Evolutionary conservation across 768 basidiomycete species (phyloP).

Genomic region (Suillus bovinus): DNA sequence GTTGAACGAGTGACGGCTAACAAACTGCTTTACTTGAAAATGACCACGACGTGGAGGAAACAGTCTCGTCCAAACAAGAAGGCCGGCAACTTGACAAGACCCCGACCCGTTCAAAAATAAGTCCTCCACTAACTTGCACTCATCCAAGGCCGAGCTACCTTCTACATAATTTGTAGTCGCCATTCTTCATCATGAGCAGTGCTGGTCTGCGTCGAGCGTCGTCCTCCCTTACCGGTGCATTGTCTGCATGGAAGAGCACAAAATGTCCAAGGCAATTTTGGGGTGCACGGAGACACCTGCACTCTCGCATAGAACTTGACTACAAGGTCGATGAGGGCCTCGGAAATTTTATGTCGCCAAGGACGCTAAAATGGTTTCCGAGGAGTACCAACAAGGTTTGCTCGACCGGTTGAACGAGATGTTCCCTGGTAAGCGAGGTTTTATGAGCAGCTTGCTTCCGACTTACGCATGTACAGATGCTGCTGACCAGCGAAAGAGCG

Average conservation of each 20-base stretch:
- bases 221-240: constrained; percentile 19
- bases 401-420: constrained; percentile 75
- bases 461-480: constrained; percentile 43
- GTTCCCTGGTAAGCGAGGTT: constrained; percentile 57
- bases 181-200: constrained; percentile 21
- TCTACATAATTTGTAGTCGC: background rate
- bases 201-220: constrained; percentile 23
- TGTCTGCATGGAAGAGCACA: constrained; percentile 18
- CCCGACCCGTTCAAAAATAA: constrained; percentile 19
- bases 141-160: constrained; percentile 3
- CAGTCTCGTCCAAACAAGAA: constrained; percentile 16
- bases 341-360: constrained; percentile 74
- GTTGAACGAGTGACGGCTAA: constrained; percentile 13
- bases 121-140: constrained; percentile 6
- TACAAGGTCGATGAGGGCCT: constrained; percentile 74
- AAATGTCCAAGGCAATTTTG: constrained; percentile 17
- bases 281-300: constrained; percentile 39
- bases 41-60: constrained; percentile 24
- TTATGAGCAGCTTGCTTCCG: background rate
- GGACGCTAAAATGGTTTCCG: constrained; percentile 65
- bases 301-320: constrained; percentile 54
- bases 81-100: constrained; percentile 18
- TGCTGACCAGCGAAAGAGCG: constrained; percentile 51
- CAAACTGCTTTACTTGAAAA: constrained; percentile 2
- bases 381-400: constrained; percentile 87